These are phyloP conservation scores for Ophiostoma sp. DNA, from an alignment of 2,329 filamentous ascomycete genomes.

Conservation along the genomic window DNA sequence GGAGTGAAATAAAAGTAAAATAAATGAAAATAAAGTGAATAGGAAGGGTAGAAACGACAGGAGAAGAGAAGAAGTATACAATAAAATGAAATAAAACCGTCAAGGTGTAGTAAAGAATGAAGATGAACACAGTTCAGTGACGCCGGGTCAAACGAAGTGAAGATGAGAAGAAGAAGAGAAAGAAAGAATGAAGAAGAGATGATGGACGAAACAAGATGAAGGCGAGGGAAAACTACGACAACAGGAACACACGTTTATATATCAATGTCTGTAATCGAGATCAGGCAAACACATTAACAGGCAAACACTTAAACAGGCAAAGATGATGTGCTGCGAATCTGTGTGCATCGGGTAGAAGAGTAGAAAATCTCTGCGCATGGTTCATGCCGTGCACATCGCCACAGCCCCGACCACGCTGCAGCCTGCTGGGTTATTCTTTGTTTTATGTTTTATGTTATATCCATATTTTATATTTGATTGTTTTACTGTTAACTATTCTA, in stretches of 20 bases:
- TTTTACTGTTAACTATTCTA: no score
- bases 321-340: neutral
- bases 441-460: no score
- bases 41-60: neutral
- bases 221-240: neutral
- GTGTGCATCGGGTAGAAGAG: neutral
- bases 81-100: neutral
- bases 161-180: neutral
- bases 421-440: neutral
- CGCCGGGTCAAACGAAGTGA: constrained; percentile 9
- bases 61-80: neutral
- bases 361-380: neutral
- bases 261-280: neutral
- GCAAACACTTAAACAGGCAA: no score
- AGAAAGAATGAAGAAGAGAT: neutral
- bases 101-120: constrained; percentile 10
- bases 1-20: neutral
- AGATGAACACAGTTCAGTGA: constrained; percentile 9
- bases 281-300: neutral
- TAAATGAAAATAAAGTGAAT: neutral
- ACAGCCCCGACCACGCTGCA: neutral
- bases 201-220: neutral
- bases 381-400: neutral
- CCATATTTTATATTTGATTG: no score
- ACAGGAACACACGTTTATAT: constrained; percentile 2